Base-by-base conservation (phyloP, 306 rosid species). In the Spatholobus suberectus region DNA sequence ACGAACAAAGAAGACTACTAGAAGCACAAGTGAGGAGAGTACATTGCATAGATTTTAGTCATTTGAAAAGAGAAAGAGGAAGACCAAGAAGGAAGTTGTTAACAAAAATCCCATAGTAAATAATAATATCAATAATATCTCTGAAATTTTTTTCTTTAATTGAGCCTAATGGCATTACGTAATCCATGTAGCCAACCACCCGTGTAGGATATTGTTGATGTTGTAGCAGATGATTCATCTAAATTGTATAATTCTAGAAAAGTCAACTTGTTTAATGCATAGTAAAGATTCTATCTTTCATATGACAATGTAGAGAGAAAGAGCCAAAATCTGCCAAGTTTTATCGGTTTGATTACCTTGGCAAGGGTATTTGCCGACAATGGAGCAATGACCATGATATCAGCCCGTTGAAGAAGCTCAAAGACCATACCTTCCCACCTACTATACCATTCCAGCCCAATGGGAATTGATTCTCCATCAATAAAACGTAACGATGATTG, bases 331-430 rank as follows among this genome's bases (percentile, higher is more conserved):
- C 43, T 58, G 69, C 43, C 5, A 34, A 62, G 27, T 76, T 17
- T 70, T 44, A 18, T 32, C 3, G 37, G 52, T 13, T 58, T 66
- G 38, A 23, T 82, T 94, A 95, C 99, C 99, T 93, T 93, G 85
- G 81, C 95, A 55, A 95, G 93, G n/a, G 97, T 95, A 79, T 93
- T 84, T 43, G 98, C 96, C 18, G 98, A 95, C 59, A 93, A 82
- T 20, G 98, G 98, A 40, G 98, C 98, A 54, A 95, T 87, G 68
- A 95, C 91, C 89, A 95, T 78, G 82, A 95, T 87, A 73, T 95
- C 99, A 78, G 98, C 99, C 98, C 99, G 93, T 52, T 81, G 75
- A 23, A 88, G 85, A 74, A 92, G 94, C 84, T 90, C 90, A 85
- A 41, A 1, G 3, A 89, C 85, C 32, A 29, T 3, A 65, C 78